Conservation (phyloP, 345 rosid genomes). For the Eucalyptus leucophloia region DNA sequence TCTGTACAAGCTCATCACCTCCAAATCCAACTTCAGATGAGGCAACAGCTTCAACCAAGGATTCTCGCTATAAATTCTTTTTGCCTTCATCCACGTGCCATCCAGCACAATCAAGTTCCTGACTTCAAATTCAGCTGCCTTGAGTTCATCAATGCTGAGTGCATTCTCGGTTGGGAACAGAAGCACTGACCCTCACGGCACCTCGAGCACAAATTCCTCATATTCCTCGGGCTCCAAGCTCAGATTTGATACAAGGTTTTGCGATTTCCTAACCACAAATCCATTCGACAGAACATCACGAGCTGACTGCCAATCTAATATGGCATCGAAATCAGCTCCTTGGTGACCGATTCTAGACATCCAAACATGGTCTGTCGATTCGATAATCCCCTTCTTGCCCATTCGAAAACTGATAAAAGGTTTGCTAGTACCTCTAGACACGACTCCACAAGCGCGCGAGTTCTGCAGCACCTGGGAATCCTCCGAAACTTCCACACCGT, state of each 20-base stretch:
- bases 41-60: conserved; percentile 81
- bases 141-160: conserved; percentile 25
- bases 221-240: conserved; percentile 21
- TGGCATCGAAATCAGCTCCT: conserved; percentile 15
- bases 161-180: conserved; percentile 55
- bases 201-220: conserved; percentile 38
- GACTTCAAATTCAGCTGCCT: conserved; percentile 22
- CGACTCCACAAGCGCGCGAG: not conserved
- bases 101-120: conserved; percentile 73
- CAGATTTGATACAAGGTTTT: not conserved
- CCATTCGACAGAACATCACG: conserved; percentile 41
- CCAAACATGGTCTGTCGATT: conserved; percentile 7
- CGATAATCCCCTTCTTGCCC: conserved; percentile 30
- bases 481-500: not conserved
- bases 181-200: conserved; percentile 53
- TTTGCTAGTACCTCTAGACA: not conserved
- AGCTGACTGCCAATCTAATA: conserved; percentile 21
- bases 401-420: conserved; percentile 12
- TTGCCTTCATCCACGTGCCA: conserved; percentile 85
- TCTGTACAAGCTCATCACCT: conserved; percentile 43
- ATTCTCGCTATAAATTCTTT: conserved; percentile 65
- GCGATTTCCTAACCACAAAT: conserved; percentile 43
- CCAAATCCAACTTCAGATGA: conserved; percentile 56
- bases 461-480: not conserved
- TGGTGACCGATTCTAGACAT: not conserved